These are phyloP conservation scores for Jaapia argillacea DNA, from an alignment of 768 basidiomycete species.

Conservation along the genomic window DNA sequence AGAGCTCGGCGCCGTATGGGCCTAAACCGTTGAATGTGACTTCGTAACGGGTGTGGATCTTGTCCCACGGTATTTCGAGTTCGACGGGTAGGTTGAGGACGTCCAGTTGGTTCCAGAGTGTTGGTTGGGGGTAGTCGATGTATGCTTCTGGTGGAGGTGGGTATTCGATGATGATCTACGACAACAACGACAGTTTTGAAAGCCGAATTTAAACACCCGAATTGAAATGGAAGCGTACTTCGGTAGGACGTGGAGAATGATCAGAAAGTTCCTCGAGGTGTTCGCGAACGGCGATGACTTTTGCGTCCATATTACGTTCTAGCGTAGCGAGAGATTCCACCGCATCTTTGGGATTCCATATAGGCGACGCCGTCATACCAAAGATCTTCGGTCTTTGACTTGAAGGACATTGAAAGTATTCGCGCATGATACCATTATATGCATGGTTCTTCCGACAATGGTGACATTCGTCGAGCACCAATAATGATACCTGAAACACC, in stretches of 20 bases:
- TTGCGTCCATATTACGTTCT: slow-evolving; percentile 65
- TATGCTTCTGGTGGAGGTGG: slow-evolving; percentile 39
- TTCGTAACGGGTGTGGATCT: slow-evolving; percentile 52
- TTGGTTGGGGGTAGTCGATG: slow-evolving; percentile 41
- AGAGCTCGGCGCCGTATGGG: slow-evolving; percentile 67
- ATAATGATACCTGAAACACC: slow-evolving; percentile 35
- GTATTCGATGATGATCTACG: slow-evolving; percentile 53
- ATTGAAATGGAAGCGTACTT: slow-evolving; percentile 29
- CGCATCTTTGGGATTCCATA: slow-evolving; percentile 72
- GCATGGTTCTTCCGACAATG: slow-evolving; percentile 47
- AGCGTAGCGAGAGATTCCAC: slow-evolving; percentile 48
- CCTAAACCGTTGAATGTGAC: slow-evolving; percentile 56
- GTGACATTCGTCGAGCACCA: slow-evolving; percentile 51
- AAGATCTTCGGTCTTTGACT: slow-evolving; percentile 69
- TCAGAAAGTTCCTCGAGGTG: slow-evolving; percentile 54
- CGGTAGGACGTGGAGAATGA: slow-evolving; percentile 54
- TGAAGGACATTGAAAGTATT: slow-evolving; percentile 37
- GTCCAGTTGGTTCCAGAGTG: slow-evolving; percentile 43
- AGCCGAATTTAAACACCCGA: slow-evolving; percentile 7
- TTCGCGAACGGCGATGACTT: slow-evolving; percentile 64
- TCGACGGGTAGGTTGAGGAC: slow-evolving; percentile 22
- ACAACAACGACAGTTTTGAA: not conserved
- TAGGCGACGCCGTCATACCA: slow-evolving; percentile 88
- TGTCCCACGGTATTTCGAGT: slow-evolving; percentile 43
- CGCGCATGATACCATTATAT: slow-evolving; percentile 47